Percentiles rank a stretch among this genome's conserved stretches.
Conservation (phyloP, 2,329 filamentous ascomycete genomes). For the Fusarium staphyleae region DNA sequence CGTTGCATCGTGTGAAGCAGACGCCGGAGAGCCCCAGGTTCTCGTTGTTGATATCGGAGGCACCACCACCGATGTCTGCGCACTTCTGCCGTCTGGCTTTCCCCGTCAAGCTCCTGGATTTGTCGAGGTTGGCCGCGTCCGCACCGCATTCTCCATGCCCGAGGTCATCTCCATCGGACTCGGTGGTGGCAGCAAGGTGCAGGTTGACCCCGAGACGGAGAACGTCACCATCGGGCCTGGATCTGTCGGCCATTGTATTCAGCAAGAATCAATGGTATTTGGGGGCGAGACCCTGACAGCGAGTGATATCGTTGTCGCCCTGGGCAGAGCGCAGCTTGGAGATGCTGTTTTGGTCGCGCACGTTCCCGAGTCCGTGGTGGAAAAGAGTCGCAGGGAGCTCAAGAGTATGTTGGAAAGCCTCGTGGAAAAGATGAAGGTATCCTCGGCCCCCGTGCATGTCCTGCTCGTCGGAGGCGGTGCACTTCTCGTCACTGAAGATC, state of each 20-base stretch:
- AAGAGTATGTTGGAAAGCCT: constrained; percentile 57
- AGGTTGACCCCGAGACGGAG: constrained; percentile 26
- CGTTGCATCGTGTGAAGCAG: background rate
- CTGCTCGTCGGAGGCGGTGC: constrained; percentile 66
- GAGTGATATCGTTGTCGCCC: constrained; percentile 58
- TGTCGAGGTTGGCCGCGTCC: constrained; percentile 63
- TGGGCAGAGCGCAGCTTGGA: constrained; percentile 44
- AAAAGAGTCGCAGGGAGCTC: constrained; percentile 46
- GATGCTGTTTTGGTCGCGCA: constrained; percentile 41
- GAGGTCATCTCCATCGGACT: constrained; percentile 63
- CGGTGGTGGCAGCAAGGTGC: constrained; percentile 58
- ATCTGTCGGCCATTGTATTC: constrained; percentile 61
- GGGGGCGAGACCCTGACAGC: constrained; percentile 61
- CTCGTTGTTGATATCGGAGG: constrained; percentile 67
- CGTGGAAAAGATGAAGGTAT: constrained; percentile 65
- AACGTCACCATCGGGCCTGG: constrained; percentile 60
- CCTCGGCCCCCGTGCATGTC: constrained; percentile 57
- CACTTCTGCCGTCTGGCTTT: constrained; percentile 64
- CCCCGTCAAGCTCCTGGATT: constrained; percentile 66
- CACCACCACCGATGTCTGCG: constrained; percentile 67
- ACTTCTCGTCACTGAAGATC: constrained; percentile 55
- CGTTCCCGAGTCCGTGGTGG: constrained; percentile 31
- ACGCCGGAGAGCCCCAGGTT: constrained; percentile 41
- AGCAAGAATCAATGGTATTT: constrained; percentile 57
- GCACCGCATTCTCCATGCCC: constrained; percentile 66